Evolutionary conservation across 805 yeast species (phyloP), one percentile per base, ranked within the genome.

Genomic region (Ogataea nonfermentans): DNA sequence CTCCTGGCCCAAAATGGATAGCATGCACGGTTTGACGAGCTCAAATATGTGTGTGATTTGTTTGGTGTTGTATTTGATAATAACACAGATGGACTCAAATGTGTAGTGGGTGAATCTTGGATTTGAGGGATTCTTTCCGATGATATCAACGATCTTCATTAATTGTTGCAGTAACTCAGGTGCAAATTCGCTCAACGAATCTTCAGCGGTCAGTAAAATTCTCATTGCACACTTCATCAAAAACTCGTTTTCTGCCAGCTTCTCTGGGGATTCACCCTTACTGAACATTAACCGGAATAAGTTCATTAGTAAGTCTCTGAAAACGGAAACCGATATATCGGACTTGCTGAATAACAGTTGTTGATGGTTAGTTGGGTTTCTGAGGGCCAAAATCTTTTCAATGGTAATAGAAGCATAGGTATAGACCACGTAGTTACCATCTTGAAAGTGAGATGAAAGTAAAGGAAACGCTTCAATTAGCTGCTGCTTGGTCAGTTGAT

Each of bases 321-420:
- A 71, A 37, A 81, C 73, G 41, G 61, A 67, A 2, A 81, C 76
- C 23, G 78, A 72, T 15, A 95, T 69, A 62, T 93, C 99, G 8
- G 59, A 55, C 57, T 87, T 87, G 52, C 70, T 73, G 58, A 93
- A 89, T 43, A 91, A 69, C 15, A 79, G 71, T 9, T 62, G 66
- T 51, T 71, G 76, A 32, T 74, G 69, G 32, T 77, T 71, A n/a
- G 73, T 63, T 15, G 70, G 61, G 51, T 76, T 78, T 47, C 93
- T 78, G 61, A 91, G 76, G 1, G 95, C 78, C 38, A 93, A 69
- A 37, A 93, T 79, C 52, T 87, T 81, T 61, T 93, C 99, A 45
- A 91, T 79, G 2, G 98, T 89, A 41, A 93, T 83, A 1, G 99
- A 90, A 1, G 98, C 80, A 56, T 90, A 93, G 0, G 99, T 90